A percentile compares a stretch with the other conserved stretches of the same genome.
Conservation (phyloP, 106 monocot genomes). For the Allium fistulosum region DNA sequence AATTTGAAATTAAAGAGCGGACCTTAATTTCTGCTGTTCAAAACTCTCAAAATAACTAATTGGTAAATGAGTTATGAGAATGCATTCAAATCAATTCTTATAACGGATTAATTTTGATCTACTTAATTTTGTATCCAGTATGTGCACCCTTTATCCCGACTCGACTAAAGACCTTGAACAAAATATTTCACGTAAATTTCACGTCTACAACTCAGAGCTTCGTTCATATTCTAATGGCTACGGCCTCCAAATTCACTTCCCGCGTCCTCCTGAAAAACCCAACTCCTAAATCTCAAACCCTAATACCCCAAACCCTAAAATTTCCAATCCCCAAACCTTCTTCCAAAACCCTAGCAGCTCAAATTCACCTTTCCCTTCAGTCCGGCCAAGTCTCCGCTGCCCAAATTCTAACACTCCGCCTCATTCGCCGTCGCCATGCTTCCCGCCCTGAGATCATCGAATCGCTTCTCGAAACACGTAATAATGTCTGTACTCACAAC, state of each 20-base stretch:
- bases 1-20: too few species aligned
- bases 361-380: constrained; percentile 40
- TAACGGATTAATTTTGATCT: too few species aligned
- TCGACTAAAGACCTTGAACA: too few species aligned
- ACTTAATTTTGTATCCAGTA: too few species aligned
- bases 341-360: constrained; percentile 31
- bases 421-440: constrained; percentile 56
- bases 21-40: too few species aligned
- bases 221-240: too few species aligned
- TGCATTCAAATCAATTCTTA: too few species aligned
- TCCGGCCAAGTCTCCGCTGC: constrained; percentile 33
- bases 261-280: neutral
- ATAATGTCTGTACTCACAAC: constrained; percentile 4
- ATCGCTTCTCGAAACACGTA: constrained; percentile 19
- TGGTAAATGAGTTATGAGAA: too few species aligned
- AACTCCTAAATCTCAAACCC: constrained; percentile 10
- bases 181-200: too few species aligned
- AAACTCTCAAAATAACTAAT: too few species aligned
- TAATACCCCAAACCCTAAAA: constrained; percentile 21
- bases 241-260: neutral
- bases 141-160: too few species aligned
- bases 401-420: constrained; percentile 69
- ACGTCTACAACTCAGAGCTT: too few species aligned
- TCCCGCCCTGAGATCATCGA: constrained; percentile 45
- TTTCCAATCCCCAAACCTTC: constrained; percentile 16